Conservation (phyloP, 305 asterid genomes). For the Solanum hybrid region DNA sequence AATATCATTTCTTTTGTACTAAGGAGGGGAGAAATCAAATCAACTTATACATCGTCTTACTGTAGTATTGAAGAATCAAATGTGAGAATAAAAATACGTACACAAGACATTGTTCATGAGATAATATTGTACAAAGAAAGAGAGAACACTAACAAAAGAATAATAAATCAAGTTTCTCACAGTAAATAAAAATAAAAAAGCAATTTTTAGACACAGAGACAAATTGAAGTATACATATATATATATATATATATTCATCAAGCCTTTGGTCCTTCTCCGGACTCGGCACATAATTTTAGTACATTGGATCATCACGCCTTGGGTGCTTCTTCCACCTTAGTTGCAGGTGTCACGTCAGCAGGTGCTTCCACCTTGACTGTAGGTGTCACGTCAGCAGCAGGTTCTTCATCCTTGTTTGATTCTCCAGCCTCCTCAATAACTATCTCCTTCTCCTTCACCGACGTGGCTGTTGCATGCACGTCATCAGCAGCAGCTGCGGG, state of each 20-base stretch:
- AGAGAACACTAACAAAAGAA: slow-evolving; percentile 16
- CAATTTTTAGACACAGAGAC: not conserved
- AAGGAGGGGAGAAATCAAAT: not conserved
- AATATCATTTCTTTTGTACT: too few relatives aligned
- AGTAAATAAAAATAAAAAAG: not conserved
- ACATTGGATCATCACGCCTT: slow-evolving; percentile 5
- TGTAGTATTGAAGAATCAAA: not conserved
- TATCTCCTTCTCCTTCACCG: slow-evolving; percentile 46
- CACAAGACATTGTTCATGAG: not conserved
- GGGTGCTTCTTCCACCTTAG: slow-evolving; percentile 36
- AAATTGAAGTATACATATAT: not conserved
- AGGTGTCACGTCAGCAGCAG: not conserved
- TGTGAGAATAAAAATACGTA: not conserved
- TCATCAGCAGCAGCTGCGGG: slow-evolving; percentile 7
- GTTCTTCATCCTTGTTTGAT: too few relatives aligned
- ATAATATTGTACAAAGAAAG: not conserved
- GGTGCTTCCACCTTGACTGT: not conserved
- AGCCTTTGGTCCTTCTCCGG: slow-evolving; percentile 7
- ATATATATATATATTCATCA: not conserved
- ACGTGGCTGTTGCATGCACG: not conserved
- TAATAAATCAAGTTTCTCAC: slow-evolving; percentile 19
- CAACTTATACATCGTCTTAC: not conserved
- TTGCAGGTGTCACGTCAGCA: slow-evolving; percentile 5
- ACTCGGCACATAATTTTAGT: not conserved
- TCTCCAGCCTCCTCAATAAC: not conserved